phyloP scores from a whole-genome alignment of 306 rosid species.

The Lablab purpureus region DNA sequence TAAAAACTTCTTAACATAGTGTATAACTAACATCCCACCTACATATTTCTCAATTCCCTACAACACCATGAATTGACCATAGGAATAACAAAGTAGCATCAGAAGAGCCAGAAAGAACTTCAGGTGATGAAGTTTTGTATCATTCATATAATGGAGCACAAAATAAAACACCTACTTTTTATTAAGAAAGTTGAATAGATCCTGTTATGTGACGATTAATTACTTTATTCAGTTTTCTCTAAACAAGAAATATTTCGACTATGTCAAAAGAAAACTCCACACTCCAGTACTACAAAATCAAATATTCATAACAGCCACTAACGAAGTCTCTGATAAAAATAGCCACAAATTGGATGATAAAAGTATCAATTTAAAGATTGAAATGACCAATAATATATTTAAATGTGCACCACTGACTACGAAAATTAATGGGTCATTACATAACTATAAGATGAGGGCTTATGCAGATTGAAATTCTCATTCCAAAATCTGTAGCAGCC shows the following conservation, averaged over 20 bases:
- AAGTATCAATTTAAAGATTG: conserved; percentile 27
- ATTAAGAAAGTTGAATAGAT: not conserved
- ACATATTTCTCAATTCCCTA: conserved; percentile 2
- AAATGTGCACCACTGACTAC: conserved; percentile 7
- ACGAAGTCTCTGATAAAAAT: not conserved
- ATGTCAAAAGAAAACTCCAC: not conserved
- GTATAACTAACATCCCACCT: not conserved
- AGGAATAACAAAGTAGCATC: not conserved
- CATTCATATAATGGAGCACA: conserved; percentile 12
- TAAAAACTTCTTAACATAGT: not conserved
- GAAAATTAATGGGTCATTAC: conserved; percentile 4
- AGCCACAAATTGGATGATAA: conserved; percentile 8
- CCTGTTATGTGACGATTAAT: not conserved
- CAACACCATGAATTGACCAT: conserved; percentile 4
- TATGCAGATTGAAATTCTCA: conserved; percentile 35
- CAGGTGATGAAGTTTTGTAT: not conserved
- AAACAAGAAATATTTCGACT: not conserved
- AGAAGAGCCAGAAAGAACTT: not conserved
- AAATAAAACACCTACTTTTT: not conserved
- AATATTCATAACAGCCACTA: conserved; percentile 24
- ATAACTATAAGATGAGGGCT: conserved; percentile 14
- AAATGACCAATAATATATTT: conserved; percentile 16
- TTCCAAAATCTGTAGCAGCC: conserved; percentile 38
- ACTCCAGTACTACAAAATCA: conserved; percentile 2
- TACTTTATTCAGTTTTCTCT: not conserved